Evolutionary conservation across 345 rosid species (phyloP), one percentile per base, ranked within the genome.

Genomic region (Citrus reticulata): DNA sequence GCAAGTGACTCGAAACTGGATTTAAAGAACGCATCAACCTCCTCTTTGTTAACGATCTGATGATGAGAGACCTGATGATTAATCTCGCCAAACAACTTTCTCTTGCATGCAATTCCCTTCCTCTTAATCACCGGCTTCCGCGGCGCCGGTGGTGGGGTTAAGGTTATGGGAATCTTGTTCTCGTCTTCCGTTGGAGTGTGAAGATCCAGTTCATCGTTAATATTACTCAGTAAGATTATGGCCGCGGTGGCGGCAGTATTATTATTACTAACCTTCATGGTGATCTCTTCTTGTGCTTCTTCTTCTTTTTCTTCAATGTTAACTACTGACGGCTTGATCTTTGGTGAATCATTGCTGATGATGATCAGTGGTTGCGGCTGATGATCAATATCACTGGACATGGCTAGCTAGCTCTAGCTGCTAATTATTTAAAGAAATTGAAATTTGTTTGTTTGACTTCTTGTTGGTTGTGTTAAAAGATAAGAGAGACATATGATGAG

Each of bases 121-220:
- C 2, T 79, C 59, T 27, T 55, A 14, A 7, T 35, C 4, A 6
- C 37, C 4, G 82, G 78, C 51, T 82, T 85, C 35, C 60, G 25
- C 1, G 87, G 87, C 46, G 85, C 76, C 14, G 85, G 78, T 22
- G 87, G 87, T 57, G 83, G 82, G 22, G 25, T 10, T 46, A 74
- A 25, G 8, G 67, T 19, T 7, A 27, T 27, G 1, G 84, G 85
- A 79, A 85, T 85, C 70, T 75, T 78, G 82, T 55, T 49, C 40
- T 82, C 84, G 0, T 61, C 73, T 0, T 78, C 72, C 1, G 80
- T 85, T 11, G 87, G 87, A 6, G 87, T 85, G 6, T 25, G 61
- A 29, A 80, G 82, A 73, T 74, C 77, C 11, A 46, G 30, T 9
- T 39, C 59, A 3, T 46, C 79, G 51, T 46, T 46, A 46, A 46